Base-by-base conservation (phyloP, 1,284 basidiomycete genomes). In the Porodaedalea pini region DNA sequence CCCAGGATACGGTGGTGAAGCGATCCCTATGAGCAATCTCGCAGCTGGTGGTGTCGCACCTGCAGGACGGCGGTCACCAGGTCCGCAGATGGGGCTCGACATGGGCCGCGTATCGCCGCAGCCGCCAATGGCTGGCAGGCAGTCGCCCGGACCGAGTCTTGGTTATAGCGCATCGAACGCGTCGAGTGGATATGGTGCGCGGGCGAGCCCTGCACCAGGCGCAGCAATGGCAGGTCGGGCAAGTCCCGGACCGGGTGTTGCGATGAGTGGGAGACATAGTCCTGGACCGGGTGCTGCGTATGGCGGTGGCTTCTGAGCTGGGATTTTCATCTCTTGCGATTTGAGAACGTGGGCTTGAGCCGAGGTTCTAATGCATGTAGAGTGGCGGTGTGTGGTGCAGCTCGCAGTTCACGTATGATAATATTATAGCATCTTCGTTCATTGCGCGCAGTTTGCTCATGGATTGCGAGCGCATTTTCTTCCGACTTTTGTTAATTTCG, bases 21-120 rank as follows among this genome's bases (percentile, higher is more conserved):
- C 81, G 15, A 86, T 88, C 54, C 85, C 87, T 15, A 90, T 91
- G 88, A 89, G 81, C 0, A 87, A 90, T 64, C 80, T 90, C 73
- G 73, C 71, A 17, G 72, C 73, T 21, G 71, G 37, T 68, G 74
- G 36, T 69, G 75, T 44, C 25, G 54, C 61, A 76, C 79, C 45
- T 77, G 66, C 13, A 78, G 80, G 11, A 65, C 67, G 19, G 62
- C 65, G 53, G 67, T 76, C 78, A 44, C 83, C 84, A 2, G 76
- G 74, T 2, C 79, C 81, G 2, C 75, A 78, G 48, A 63, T 69
- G 13, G 77, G 71, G 27, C 79, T 81, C 56, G 76, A 72, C 47
- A 48, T 41, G 50, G 51, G 57, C 15, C 41, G 58, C 17, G 29
- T 29, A 17, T 60, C 58, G 27, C 58, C 58, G 21, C 54, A 54